These are phyloP conservation scores for Cytospora piceicola DNA, from an alignment of 2,329 filamentous ascomycete genomes.

Conservation along the genomic window DNA sequence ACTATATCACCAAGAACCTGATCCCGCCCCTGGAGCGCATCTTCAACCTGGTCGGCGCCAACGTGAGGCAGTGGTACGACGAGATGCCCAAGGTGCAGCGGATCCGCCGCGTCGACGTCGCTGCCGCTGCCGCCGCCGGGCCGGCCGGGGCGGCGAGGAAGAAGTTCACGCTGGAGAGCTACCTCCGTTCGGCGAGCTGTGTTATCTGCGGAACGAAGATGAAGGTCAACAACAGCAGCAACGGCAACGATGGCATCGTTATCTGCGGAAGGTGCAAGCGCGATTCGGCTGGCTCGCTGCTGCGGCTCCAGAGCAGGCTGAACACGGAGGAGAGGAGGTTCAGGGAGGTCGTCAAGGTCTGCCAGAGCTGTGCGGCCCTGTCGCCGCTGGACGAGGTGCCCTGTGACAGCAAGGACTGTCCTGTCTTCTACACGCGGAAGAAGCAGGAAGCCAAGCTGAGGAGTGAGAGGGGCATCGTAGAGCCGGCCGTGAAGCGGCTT, in stretches of 20 bases:
- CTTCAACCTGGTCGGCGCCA: conserved; percentile 93
- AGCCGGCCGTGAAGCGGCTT: conserved; percentile 42
- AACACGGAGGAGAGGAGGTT: conserved; percentile 66
- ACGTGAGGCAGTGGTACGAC: conserved; percentile 89
- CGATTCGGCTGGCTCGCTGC: conserved; percentile 62
- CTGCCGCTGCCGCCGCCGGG: conserved; percentile 33
- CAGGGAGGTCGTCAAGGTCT: conserved; percentile 69
- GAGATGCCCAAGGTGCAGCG: conserved; percentile 93
- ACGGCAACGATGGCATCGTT: conserved; percentile 40
- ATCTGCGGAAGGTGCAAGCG: conserved; percentile 64
- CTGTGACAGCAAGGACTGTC: conserved; percentile 91
- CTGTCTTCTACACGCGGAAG: conserved; percentile 82
- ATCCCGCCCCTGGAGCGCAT: conserved; percentile 95
- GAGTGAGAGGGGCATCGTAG: conserved; percentile 44
- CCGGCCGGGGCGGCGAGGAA: conserved; percentile 38
- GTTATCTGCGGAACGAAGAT: conserved; percentile 71
- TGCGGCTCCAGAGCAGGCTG: conserved; percentile 66
- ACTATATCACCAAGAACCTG: conserved; percentile 95
- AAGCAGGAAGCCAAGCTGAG: conserved; percentile 59
- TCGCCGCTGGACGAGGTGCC: conserved; percentile 75
- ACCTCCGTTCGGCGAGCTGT: conserved; percentile 81
- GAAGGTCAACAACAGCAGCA: conserved; percentile 35
- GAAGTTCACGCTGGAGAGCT: conserved; percentile 87
- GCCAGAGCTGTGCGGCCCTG: conserved; percentile 77
- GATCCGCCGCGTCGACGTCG: conserved; percentile 63